Evolutionary conservation across 352 stramenopile genomes (phyloP), one percentile per base, ranked within the genome.

Genomic region (Phytophthora gonapodyides): DNA sequence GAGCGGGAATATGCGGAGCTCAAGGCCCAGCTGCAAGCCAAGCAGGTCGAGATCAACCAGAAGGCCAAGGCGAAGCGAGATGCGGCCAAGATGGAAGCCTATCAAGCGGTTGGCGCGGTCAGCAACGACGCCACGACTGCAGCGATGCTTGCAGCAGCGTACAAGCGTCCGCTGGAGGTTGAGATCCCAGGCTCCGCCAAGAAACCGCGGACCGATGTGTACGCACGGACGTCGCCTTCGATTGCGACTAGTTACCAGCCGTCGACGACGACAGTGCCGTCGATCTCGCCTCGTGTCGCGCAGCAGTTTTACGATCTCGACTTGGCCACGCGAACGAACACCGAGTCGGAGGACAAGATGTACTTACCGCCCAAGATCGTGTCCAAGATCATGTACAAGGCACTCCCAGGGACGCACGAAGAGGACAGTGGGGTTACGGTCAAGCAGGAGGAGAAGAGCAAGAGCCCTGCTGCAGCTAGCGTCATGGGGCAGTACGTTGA

Each of bases 221-320:
- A 53, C 37, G 41, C 15, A 3, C 30, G n/a, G 7, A 7, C 42
- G 10, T 30, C 54, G 17, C 45, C 44, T n/a, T 10, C 45, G 13
- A 17, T 40, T 21, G 17, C 38, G 16, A 55, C 43, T 9, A 24
- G 27, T n/a, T 63, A 59, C n/a, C 43, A 44, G 17, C 42, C 53
- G 21, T 24, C 52, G 8, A 47, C 71, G 17, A 58, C 54, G 6
- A 55, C 47, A 1, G 44, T 69, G 7, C 36, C 62, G 27, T 64
- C 75, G 7, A 77, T 90, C 21, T 88, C 83, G 4, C 78, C 83
- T 19, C 77, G 59, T 2, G 66, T 84, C 5, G 80, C 78, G 2
- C 76, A 93, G 65, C 76, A 88, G 43, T 63, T 89, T 47, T 93
- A 85, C 44, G 81, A 93, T 30, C 50, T 91, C 1, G 82, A 91